These are phyloP conservation scores for Cladosporium sp. DNA, from an alignment of 2,329 filamentous ascomycete genomes.

Conservation along the genomic window DNA sequence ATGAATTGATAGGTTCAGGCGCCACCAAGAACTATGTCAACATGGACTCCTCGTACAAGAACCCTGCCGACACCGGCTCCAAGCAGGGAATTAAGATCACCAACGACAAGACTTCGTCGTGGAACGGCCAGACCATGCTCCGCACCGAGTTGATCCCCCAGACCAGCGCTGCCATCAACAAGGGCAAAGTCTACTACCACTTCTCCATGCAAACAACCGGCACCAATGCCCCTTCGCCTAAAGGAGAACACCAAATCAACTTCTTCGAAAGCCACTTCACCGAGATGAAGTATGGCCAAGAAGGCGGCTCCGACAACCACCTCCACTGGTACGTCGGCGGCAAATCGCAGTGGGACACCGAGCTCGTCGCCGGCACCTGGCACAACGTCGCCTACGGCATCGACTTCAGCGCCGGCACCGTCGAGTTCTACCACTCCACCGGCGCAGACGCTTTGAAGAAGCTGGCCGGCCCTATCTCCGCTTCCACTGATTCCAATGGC, in stretches of 20 bases:
- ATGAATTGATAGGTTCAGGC: slow-evolving; percentile 36
- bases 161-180: slow-evolving; percentile 60
- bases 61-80: slow-evolving; percentile 58
- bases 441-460: slow-evolving; percentile 54
- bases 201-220: slow-evolving; percentile 61
- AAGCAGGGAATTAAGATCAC: slow-evolving; percentile 65
- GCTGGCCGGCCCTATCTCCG: slow-evolving; percentile 57
- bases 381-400: slow-evolving; percentile 74
- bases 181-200: slow-evolving; percentile 67
- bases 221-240: slow-evolving; percentile 57
- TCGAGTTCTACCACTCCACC: slow-evolving; percentile 68
- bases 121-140: slow-evolving; percentile 70
- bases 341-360: slow-evolving; percentile 58
- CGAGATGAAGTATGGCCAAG: slow-evolving; percentile 64
- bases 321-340: slow-evolving; percentile 63
- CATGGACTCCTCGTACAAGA: slow-evolving; percentile 58
- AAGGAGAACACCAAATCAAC: slow-evolving; percentile 63
- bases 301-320: slow-evolving; percentile 48
- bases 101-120: slow-evolving; percentile 60
- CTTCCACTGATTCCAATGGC: slow-evolving; percentile 58
- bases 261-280: slow-evolving; percentile 70
- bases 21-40: slow-evolving; percentile 58
- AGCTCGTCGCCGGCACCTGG: slow-evolving; percentile 62
- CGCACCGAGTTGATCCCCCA: slow-evolving; percentile 71
- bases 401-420: slow-evolving; percentile 59